Conservation (phyloP, 2,329 filamentous ascomycete species). For the Chaetomiaceae sp. region DNA sequence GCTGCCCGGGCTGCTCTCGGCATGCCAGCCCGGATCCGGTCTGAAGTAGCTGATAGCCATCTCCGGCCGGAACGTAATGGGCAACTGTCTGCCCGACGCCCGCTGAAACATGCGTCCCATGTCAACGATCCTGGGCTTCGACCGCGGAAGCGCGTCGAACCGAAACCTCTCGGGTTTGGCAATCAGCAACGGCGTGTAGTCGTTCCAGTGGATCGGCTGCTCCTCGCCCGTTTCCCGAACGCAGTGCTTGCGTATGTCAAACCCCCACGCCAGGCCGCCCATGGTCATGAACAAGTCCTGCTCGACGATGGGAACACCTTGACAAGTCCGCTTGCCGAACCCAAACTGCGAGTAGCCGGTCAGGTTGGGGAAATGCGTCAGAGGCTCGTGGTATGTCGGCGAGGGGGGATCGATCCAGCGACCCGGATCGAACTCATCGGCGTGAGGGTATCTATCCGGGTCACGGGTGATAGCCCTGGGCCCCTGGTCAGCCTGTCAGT, state of each 20-base stretch:
- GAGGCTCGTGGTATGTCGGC: slow-evolving; percentile 28
- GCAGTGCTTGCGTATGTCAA: slow-evolving; percentile 29
- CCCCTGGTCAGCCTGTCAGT: too few relatives aligned
- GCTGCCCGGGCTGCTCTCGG: too few relatives aligned
- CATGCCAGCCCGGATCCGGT: too few relatives aligned
- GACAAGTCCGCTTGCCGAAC: slow-evolving; percentile 41
- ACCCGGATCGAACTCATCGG: slow-evolving; percentile 28
- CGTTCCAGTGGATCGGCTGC: slow-evolving; percentile 40
- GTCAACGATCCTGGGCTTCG: slow-evolving; percentile 19
- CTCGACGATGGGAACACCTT: slow-evolving; percentile 29
- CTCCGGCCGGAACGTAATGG: too few relatives aligned
- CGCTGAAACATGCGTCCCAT: slow-evolving; percentile 18
- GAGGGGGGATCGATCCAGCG: slow-evolving; percentile 28
- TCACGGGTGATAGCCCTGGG: slow-evolving; percentile 43
- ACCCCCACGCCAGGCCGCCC: slow-evolving; percentile 28
- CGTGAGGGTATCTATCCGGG: slow-evolving; percentile 31
- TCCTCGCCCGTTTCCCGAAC: slow-evolving; percentile 21
- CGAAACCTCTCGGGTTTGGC: slow-evolving; percentile 39
- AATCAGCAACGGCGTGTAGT: slow-evolving; percentile 40
- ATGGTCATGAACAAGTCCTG: slow-evolving; percentile 27
- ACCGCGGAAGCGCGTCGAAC: slow-evolving; percentile 34
- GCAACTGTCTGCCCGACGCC: too few relatives aligned
- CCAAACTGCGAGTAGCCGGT: slow-evolving; percentile 38
- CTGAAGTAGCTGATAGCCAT: too few relatives aligned
- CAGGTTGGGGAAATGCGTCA: slow-evolving; percentile 30